A percentile compares a stretch with the other conserved stretches of the same genome.
phyloP scores from a whole-genome alignment of 1,284 basidiomycete genomes.

The Moesziomyces globuligerus region DNA sequence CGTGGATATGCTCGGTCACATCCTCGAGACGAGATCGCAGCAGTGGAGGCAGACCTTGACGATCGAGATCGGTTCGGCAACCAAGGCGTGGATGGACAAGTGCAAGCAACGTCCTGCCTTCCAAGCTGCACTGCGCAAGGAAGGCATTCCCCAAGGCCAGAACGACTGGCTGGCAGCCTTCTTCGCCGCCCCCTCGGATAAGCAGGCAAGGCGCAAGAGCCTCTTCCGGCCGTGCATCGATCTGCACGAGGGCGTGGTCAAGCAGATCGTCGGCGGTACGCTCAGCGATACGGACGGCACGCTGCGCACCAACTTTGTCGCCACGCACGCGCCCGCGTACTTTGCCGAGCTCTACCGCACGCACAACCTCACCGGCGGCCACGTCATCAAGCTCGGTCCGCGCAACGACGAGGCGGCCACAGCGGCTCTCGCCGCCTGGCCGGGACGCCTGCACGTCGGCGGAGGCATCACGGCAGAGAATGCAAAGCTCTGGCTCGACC shows the following conservation, averaged over 20 bases:
- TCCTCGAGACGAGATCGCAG: conserved; percentile 5
- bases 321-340: conserved; percentile 81
- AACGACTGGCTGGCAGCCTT: conserved; percentile 22
- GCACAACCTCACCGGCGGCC: conserved; percentile 81
- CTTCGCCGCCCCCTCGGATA: conserved; percentile 2
- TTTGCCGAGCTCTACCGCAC: conserved; percentile 83
- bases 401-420: conserved; percentile 85
- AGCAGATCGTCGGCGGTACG: conserved; percentile 97
- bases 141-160: conserved; percentile 17
- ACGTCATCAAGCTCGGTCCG: conserved; percentile 95
- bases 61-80: conserved; percentile 8
- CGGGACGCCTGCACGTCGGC: conserved; percentile 85
- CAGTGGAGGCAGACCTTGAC: conserved; percentile 26
- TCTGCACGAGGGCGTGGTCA: conserved; percentile 80
- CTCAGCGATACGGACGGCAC: conserved; percentile 71
- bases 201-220: conserved; percentile 33
- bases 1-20: conserved; percentile 22
- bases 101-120: conserved; percentile 19
- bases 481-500: conserved; percentile 83
- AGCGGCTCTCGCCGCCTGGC: conserved; percentile 84
- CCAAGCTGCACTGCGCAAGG: conserved; percentile 21
- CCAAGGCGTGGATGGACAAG: conserved; percentile 27
- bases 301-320: conserved; percentile 91
- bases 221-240: conserved; percentile 95
- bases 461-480: conserved; percentile 89